Conservation (phyloP, 495 filamentous ascomycete genomes). For the Penicillium longicatenatum region DNA sequence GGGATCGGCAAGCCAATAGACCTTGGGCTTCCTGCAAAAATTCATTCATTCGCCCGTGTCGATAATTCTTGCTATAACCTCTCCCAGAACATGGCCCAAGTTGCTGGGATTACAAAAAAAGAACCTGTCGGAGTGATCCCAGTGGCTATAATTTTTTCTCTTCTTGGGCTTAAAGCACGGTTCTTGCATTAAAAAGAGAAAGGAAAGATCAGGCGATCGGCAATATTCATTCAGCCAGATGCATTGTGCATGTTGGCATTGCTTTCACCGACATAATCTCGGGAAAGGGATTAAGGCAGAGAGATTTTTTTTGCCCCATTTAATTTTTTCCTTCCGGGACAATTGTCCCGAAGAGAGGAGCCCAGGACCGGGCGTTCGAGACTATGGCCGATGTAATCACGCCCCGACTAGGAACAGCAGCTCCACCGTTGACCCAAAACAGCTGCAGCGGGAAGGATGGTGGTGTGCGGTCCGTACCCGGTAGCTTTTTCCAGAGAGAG, state of each 20-base stretch:
- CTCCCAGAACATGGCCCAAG: slow-evolving; percentile 8
- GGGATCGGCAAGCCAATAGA: slow-evolving; percentile 35
- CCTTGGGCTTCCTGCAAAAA: slow-evolving; percentile 8
- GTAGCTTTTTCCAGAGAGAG: slow-evolving; percentile 27
- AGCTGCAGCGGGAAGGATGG: slow-evolving; percentile 20
- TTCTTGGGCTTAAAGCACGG: background rate
- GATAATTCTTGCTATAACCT: slow-evolving; percentile 8
- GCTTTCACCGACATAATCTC: slow-evolving; percentile 35
- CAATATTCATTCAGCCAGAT: slow-evolving; percentile 28
- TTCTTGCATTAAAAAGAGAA: background rate
- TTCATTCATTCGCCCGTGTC: slow-evolving; percentile 12
- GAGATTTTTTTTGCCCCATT: slow-evolving; percentile 7
- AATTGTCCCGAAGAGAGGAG: slow-evolving; percentile 4
- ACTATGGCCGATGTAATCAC: slow-evolving; percentile 12
- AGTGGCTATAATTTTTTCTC: slow-evolving; percentile 13
- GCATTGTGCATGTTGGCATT: slow-evolving; percentile 29
- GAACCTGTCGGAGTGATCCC: slow-evolving; percentile 34
- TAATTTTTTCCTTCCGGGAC: background rate
- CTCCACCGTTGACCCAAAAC: slow-evolving; percentile 12
- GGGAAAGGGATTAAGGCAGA: slow-evolving; percentile 14
- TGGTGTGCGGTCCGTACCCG: slow-evolving; percentile 29
- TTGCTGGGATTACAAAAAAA: slow-evolving; percentile 17
- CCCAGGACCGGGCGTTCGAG: slow-evolving; percentile 2
- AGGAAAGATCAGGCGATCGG: slow-evolving; percentile 35
- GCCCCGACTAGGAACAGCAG: slow-evolving; percentile 5